phyloP scores from a whole-genome alignment of 352 stramenopile genomes.

The Globisporangium echinulatum region DNA sequence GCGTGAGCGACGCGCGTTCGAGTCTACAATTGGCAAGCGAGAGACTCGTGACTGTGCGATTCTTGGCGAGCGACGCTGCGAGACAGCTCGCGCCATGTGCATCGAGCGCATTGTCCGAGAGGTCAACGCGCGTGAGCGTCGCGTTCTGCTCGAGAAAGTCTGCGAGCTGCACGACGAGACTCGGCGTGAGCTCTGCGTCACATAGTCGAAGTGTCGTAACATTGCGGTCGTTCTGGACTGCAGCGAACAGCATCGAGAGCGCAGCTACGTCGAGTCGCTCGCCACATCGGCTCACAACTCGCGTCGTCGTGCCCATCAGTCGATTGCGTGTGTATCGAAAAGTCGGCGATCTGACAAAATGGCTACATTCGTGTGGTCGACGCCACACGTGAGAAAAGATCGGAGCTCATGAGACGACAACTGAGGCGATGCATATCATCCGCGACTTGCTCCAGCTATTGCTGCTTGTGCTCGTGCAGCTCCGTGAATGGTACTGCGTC shows the following conservation, averaged over 20 bases:
- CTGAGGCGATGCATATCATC: neutral
- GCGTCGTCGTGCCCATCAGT: neutral
- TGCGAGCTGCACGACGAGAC: conserved; percentile 33
- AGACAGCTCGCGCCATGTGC: conserved; percentile 30
- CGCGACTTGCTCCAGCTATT: neutral
- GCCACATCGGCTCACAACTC: conserved; percentile 2
- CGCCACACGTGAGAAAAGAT: conserved; percentile 3
- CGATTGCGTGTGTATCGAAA: too few relatives aligned
- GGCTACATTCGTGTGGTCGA: conserved; percentile 6
- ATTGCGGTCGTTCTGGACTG: conserved; percentile 8
- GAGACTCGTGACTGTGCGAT: conserved; percentile 18
- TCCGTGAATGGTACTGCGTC: neutral
- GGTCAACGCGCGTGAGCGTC: conserved; percentile 30
- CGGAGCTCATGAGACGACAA: neutral
- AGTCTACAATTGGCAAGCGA: conserved; percentile 25
- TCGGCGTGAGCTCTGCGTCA: conserved; percentile 26
- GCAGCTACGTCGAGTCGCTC: conserved; percentile 24
- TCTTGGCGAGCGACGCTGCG: conserved; percentile 22
- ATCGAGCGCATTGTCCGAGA: conserved; percentile 27
- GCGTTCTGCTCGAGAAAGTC: conserved; percentile 42
- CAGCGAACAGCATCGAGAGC: conserved; percentile 18
- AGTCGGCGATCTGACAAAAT: neutral
- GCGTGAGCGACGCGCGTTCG: conserved; percentile 19
- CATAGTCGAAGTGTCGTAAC: conserved; percentile 17
- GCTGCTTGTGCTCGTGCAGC: neutral